Base-by-base conservation (phyloP, 1,284 basidiomycete species). In the Rhodofomes roseus region DNA sequence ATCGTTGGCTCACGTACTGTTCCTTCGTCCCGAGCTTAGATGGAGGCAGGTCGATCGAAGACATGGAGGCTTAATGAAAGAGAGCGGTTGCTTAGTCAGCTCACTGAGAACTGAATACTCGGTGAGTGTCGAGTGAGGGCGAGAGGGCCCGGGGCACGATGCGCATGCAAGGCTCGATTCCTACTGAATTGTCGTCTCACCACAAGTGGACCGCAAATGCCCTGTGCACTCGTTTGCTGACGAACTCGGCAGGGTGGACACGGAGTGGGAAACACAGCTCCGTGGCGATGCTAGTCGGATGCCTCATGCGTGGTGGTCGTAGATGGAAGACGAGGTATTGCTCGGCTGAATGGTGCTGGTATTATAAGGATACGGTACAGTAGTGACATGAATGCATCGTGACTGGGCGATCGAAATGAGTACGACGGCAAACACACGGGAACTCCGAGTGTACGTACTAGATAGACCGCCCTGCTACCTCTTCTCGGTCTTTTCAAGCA, bases 401-500 rank as follows among this genome's bases (percentile, higher is more conserved):
- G 65, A 51, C 50, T 18, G 37, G 44, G 64, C 31, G 50, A 39
- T 54, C 53, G 34, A 11, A 60, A 34, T 55, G 41, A 18, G 18
- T 27, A 40, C 11, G 27, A 3, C 36, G 11, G 11, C 5, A 11
- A 20, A 44, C 43, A 9, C 11, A 25, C 18, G 16, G 25, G 27
- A n/a, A n/a, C n/a, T n/a, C n/a, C n/a, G n/a, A n/a, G n/a, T n/a
- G n/a, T n/a, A n/a, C 48, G 50, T 20, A 52, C 50, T 20, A 20
- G 48, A 34, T 11, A 36, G 4, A 4, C 27, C 50, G 20, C n/a
- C 50, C 50, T 34, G 50, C 50, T 56, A 71, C 69, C 65, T 77
- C 57, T 79, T 77, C 58, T 86, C 84, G n/a, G 76, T 77, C 69
- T 87, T 90, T 56, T 95, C 92, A 31, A 95, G 73, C 59, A 94